Base-by-base conservation (phyloP, 2,329 filamentous ascomycete species). In the Botrytis medusae region DNA sequence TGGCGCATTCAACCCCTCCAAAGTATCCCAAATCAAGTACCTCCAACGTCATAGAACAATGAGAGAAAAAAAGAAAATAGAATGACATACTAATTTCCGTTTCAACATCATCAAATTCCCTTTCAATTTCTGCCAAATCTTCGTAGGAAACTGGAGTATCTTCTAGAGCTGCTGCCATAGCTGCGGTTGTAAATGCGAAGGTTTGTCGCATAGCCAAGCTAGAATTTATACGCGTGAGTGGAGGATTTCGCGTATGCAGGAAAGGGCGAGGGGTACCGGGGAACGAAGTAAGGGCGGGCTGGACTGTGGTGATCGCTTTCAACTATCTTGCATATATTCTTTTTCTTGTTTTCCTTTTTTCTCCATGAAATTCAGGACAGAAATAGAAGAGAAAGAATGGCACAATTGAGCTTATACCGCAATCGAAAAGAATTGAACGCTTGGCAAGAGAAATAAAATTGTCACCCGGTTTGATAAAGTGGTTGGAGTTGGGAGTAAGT, bases 61-160 rank as follows among this genome's bases (percentile, higher is more conserved):
- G 18, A 29, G 29, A 69, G 46, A 51, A 40, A 44, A 67, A 72
- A 71, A 88, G 91, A 34, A 44, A 46, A n/a, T 3, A 34, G 12
- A 16, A 7, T 3, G 25, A 72, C 69, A 25, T 82, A 97, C 94
- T 87, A 79, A 96, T 91, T 82, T 97, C 91, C 51, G 91, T 87
- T 83, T 98, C 94, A 51, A 90, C 90, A 79, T 95, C 89, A 74
- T 95, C 91, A 79, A 97, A 97, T 76, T 97, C 92, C 78, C 90
- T 87, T 85, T 97, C 93, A 76, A 98, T 86, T 73, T 91, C 88
- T 74, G 90, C 88, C 76, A 98, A 90, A 82, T 95, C 89, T 83
- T 94, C 92, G 83, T 93, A 95, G 74, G 87, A 88, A 75, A 91
- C 84, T 74, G 83, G 77, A 74, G 83, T 84, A 37, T 83, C 82